phyloP scores from a whole-genome alignment of 192 early-diverging fungal species.

The Rhizophagus sp. region DNA sequence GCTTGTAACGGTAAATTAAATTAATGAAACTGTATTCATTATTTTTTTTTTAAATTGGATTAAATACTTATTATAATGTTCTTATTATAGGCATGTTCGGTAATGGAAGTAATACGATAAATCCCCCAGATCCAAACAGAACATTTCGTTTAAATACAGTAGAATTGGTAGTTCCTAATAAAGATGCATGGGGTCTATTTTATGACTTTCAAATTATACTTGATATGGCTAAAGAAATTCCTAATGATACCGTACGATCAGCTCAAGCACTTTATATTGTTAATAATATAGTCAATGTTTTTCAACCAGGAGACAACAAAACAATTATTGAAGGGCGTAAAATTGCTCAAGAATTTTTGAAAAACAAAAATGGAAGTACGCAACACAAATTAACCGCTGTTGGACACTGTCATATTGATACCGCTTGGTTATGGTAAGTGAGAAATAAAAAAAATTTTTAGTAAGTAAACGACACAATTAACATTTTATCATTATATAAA shows the following conservation, averaged over 20 bases:
- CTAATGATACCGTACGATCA: slow-evolving; percentile 65
- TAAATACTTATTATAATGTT: background rate
- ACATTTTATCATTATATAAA: background rate
- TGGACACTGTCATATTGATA: slow-evolving; percentile 81
- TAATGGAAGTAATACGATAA: slow-evolving; percentile 63
- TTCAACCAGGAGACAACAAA: slow-evolving; percentile 53
- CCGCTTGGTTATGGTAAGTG: slow-evolving; percentile 83
- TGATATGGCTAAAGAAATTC: slow-evolving; percentile 71
- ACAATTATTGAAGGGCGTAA: slow-evolving; percentile 43
- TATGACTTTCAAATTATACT: slow-evolving; percentile 79
- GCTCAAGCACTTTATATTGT: slow-evolving; percentile 81
- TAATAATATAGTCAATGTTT: slow-evolving; percentile 79
- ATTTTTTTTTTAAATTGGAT: background rate
- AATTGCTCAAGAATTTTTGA: slow-evolving; percentile 70
- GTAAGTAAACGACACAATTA: background rate
- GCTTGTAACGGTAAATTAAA: slow-evolving; percentile 75
- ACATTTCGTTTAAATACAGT: slow-evolving; percentile 62
- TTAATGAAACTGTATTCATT: background rate
- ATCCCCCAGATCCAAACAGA: slow-evolving; percentile 67
- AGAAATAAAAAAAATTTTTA: background rate
- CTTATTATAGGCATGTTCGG: slow-evolving; percentile 70
- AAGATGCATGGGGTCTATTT: slow-evolving; percentile 65
- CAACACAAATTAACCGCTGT: slow-evolving; percentile 82
- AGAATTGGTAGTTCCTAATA: slow-evolving; percentile 73
- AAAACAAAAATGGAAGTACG: slow-evolving; percentile 54